These are phyloP conservation scores for Isoetes engelmannii DNA, from an alignment of 83 land plant genomes.

Conservation along the genomic window DNA sequence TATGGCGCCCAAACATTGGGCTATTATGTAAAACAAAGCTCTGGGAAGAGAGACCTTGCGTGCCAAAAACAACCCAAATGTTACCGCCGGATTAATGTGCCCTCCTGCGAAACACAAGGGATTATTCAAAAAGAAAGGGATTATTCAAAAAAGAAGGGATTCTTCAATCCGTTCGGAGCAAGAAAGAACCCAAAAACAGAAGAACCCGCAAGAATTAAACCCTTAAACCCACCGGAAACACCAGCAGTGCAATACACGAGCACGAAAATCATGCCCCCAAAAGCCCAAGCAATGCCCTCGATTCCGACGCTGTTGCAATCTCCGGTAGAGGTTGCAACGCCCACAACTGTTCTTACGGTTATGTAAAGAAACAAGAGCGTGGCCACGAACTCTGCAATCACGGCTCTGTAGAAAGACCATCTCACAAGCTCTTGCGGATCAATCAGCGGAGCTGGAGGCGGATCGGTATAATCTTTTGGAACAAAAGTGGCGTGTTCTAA, in stretches of 20 bases:
- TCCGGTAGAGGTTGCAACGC: slow-evolving; percentile 23
- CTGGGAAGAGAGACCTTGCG: slow-evolving; percentile 48
- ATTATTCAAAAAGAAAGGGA: too few species aligned
- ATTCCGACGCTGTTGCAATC: slow-evolving; percentile 45
- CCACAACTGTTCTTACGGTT: slow-evolving; percentile 50
- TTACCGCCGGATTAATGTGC: slow-evolving; percentile 56
- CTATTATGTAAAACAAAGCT: slow-evolving; percentile 41
- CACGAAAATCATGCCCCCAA: slow-evolving; percentile 62
- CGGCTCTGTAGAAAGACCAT: slow-evolving; percentile 64
- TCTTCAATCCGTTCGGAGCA: not conserved
- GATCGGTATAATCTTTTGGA: slow-evolving; percentile 53
- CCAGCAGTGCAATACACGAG: slow-evolving; percentile 67
- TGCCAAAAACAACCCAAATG: slow-evolving; percentile 51
- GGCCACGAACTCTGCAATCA: slow-evolving; percentile 60
- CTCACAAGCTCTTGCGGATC: slow-evolving; percentile 34
- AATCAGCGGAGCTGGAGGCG: slow-evolving; percentile 46
- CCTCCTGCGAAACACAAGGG: slow-evolving; percentile 29
- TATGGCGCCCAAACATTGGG: slow-evolving; percentile 48
- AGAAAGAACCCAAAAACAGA: not conserved
- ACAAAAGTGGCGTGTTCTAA: slow-evolving; percentile 17
- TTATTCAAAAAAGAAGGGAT: not conserved
- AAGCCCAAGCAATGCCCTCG: slow-evolving; percentile 62
- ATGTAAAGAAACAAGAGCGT: slow-evolving; percentile 56
- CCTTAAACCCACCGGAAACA: slow-evolving; percentile 39
- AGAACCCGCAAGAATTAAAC: not conserved